These are phyloP conservation scores for Cymodocea nodosa DNA, from an alignment of 116 monocot species.

Conservation along the genomic window DNA sequence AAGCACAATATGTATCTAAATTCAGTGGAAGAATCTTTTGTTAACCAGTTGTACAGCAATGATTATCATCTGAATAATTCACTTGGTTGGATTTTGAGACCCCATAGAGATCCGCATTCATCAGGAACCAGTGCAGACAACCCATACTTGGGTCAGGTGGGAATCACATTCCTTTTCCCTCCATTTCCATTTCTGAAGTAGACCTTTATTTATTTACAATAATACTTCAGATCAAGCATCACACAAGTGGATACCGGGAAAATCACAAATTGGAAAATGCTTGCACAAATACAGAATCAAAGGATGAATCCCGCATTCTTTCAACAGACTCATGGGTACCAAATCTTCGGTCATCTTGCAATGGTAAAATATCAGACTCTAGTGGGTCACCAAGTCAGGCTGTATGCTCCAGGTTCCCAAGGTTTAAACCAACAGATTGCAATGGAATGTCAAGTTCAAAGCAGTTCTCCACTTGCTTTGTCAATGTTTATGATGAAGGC, in stretches of 20 bases:
- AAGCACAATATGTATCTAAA: conserved; percentile 55
- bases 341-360: conserved; percentile 30
- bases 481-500: conserved; percentile 12
- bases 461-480: conserved; percentile 6
- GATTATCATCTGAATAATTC: conserved; percentile 19
- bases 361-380: background rate
- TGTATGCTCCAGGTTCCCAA: background rate
- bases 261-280: conserved; percentile 23
- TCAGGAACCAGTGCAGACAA: conserved; percentile 10
- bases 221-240: conserved; percentile 38
- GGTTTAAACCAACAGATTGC: background rate
- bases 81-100: conserved; percentile 22
- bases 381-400: background rate
- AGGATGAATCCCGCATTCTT: conserved; percentile 13
- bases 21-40: conserved; percentile 66
- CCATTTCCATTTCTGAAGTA: background rate
- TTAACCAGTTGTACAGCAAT: conserved; percentile 41
- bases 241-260: conserved; percentile 22
- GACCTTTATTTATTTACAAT: background rate
- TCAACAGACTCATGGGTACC: conserved; percentile 42
- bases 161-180: background rate
- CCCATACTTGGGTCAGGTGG: conserved; percentile 31
- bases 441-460: conserved; percentile 14
- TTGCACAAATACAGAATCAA: conserved; percentile 3
- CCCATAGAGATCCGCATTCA: conserved; percentile 13